Evolutionary conservation across 768 basidiomycete genomes (phyloP), one percentile per base, ranked within the genome.

Genomic region (Termitomyces eurrhizus): DNA sequence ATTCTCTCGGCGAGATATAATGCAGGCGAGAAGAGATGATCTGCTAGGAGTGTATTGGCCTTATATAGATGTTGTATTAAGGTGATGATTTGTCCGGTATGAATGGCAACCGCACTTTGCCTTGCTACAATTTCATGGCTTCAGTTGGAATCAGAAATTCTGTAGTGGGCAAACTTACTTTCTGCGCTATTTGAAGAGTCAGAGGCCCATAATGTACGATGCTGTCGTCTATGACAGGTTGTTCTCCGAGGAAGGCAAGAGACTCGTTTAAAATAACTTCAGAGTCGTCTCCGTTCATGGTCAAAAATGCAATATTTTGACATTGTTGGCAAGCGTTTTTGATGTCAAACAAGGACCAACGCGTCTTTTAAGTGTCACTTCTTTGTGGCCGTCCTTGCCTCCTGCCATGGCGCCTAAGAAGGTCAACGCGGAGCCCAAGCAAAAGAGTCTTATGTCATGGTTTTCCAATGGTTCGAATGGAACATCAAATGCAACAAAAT

Each of bases 361-460:
- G 75, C 73, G 75, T 69, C 65, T 59, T 42, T 42, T 50, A 53
- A 33, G 24, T 7, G 12, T 3, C 39, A 35, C 42, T 45, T 58
- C 4, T 41, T 29, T 12, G 26, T 45, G 29, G 37, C 45, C n/a
- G 37, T 39, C 41, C 26, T 57, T 13, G 35, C 35, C 26, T 36
- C 37, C 32, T 29, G 64, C 51, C 36, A 80, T 80, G 78, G 62
- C 77, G n/a, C 73, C 76, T n/a, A 78, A 78, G 56, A 80, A 78
- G 64, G 56, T 68, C 2, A 74, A 77, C 9, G 66, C 70, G 1
- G 82, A 84, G 24, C 70, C 73, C 51, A 65, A 88, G 65, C 90
- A 92, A 70, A 91, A 90, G 68, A 90, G 86, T 65, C 78, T 92
- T 9, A 85, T 84, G 70, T 82, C 85, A 4, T 92, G 84, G 73